Percentiles rank a stretch among this genome's conserved stretches.
These are phyloP conservation scores for Knufia fluminis DNA, from an alignment of 2,329 filamentous ascomycete species.

Conservation along the genomic window DNA sequence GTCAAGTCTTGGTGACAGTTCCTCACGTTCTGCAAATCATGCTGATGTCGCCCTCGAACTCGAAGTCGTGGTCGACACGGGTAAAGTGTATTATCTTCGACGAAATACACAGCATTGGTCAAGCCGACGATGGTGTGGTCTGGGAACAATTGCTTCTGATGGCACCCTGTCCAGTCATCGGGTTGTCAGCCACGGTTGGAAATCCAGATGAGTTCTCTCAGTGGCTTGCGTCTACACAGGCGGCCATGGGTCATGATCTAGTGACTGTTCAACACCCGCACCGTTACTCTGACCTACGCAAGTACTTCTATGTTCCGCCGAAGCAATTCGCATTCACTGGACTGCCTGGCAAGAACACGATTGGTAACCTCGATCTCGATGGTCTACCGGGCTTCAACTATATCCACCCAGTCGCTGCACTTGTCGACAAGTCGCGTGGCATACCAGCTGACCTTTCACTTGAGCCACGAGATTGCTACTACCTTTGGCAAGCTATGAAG, in stretches of 20 bases:
- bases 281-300: constrained; percentile 69
- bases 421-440: constrained; percentile 53
- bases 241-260: constrained; percentile 52
- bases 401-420: constrained; percentile 57
- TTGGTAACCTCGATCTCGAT: constrained; percentile 40
- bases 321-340: constrained; percentile 43
- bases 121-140: constrained; percentile 64
- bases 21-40: constrained; percentile 55
- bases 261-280: constrained; percentile 59
- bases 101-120: constrained; percentile 71
- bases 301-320: constrained; percentile 56
- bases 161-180: constrained; percentile 67
- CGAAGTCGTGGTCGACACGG: constrained; percentile 55
- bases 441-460: constrained; percentile 59
- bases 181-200: constrained; percentile 69
- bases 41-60: constrained; percentile 57
- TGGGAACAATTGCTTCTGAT: constrained; percentile 71
- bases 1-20: not conserved
- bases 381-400: constrained; percentile 44
- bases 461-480: constrained; percentile 62
- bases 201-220: constrained; percentile 61
- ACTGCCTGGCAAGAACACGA: constrained; percentile 33
- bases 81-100: constrained; percentile 73
- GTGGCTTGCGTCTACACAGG: constrained; percentile 59
- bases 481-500: constrained; percentile 55